Evolutionary conservation across 83 land plant genomes (phyloP).

Genomic region (Isoetes engelmannii): DNA sequence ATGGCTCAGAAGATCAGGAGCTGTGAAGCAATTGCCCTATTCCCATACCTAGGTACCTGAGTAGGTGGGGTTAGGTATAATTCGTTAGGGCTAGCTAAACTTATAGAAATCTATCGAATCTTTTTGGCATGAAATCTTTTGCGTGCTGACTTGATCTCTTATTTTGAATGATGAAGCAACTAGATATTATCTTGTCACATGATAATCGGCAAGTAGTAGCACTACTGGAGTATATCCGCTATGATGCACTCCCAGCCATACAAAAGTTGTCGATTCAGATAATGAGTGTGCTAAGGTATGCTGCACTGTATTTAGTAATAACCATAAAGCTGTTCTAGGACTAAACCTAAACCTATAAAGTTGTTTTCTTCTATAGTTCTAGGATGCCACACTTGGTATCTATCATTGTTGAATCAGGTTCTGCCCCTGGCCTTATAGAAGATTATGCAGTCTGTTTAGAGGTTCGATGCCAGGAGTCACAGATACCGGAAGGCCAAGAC

Average conservation of each 20-base stretch:
- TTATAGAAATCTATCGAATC: no score
- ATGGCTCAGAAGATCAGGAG: no score
- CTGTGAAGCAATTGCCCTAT: no score
- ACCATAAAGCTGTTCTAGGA: background rate
- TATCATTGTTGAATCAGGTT: slow-evolving; percentile 62
- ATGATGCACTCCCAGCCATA: slow-evolving; percentile 61
- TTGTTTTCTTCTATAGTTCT: slow-evolving; percentile 37
- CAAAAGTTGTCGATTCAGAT: slow-evolving; percentile 78
- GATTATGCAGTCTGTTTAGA: slow-evolving; percentile 97
- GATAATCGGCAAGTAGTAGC: slow-evolving; percentile 71
- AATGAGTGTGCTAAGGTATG: slow-evolving; percentile 69
- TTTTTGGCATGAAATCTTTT: no score
- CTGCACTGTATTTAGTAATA: background rate
- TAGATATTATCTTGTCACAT: slow-evolving; percentile 84
- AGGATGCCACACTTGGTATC: slow-evolving; percentile 85
- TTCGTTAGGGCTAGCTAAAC: no score
- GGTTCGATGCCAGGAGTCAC: slow-evolving; percentile 53
- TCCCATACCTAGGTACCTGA: no score
- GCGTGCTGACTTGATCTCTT: no score
- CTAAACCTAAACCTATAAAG: background rate
- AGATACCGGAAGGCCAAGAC: slow-evolving; percentile 59
- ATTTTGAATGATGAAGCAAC: slow-evolving; percentile 43
- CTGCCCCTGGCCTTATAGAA: slow-evolving; percentile 55
- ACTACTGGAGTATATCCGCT: slow-evolving; percentile 80
- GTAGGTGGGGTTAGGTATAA: no score